A percentile compares a stretch with the other conserved stretches of the same genome.
phyloP scores from a whole-genome alignment of 345 rosid genomes.

The Crucihimalaya himalaica region DNA sequence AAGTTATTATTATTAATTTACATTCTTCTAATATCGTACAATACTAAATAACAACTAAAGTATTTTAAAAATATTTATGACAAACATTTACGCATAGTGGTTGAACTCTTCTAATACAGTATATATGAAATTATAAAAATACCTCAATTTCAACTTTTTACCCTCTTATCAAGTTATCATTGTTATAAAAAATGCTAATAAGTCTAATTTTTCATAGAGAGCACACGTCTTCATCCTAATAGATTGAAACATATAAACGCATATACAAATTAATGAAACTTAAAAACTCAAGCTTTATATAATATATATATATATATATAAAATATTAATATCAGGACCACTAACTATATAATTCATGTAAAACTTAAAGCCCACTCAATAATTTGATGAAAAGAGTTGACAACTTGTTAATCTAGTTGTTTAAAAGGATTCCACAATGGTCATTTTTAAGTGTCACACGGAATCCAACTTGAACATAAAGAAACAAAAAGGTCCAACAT shows the following conservation, averaged over 20 bases:
- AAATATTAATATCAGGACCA: conserved; percentile 32
- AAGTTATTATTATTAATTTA: too few species aligned
- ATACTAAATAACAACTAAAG: too few species aligned
- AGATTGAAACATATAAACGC: background rate
- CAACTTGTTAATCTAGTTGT: conserved; percentile 40
- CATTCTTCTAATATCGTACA: too few species aligned
- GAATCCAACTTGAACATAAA: conserved; percentile 20
- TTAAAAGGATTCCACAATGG: conserved; percentile 26
- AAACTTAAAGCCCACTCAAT: conserved; percentile 23
- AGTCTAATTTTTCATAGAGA: background rate
- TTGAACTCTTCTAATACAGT: too few species aligned
- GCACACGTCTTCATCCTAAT: background rate
- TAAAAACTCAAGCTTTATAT: background rate
- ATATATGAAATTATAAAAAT: background rate
- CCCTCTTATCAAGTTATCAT: background rate
- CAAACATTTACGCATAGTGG: background rate
- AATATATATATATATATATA: background rate
- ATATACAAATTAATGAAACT: background rate
- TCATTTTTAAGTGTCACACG: background rate
- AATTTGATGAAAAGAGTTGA: conserved; percentile 35
- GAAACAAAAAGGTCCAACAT: conserved; percentile 22
- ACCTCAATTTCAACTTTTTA: background rate
- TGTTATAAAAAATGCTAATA: background rate
- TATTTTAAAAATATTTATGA: background rate
- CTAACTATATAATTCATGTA: conserved; percentile 20